Evolutionary conservation across 1,139 yeast species (phyloP).

Genomic region (Ogataea hybrid): DNA sequence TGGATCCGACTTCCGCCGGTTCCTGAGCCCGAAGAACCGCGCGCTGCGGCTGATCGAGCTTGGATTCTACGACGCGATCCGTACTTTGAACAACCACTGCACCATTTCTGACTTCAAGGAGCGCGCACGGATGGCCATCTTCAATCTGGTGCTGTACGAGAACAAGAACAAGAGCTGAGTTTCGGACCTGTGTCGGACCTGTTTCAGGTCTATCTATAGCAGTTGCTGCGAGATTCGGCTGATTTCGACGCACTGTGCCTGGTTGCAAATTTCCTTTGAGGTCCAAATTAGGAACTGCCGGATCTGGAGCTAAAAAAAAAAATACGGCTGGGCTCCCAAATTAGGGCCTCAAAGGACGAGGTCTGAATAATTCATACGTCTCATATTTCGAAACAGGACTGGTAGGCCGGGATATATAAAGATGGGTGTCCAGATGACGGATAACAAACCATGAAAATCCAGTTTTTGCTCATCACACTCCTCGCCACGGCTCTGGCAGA

Average conservation of each 20-base stretch:
- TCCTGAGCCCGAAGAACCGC: constrained; percentile 23
- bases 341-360: constrained; percentile 13
- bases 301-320: constrained; percentile 2
- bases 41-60: constrained; percentile 34
- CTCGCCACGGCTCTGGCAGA: constrained; percentile 9
- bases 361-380: constrained; percentile 2
- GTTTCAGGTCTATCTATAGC: constrained; percentile 6
- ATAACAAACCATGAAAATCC: constrained; percentile 4
- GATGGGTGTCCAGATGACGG: background rate
- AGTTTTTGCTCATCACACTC: constrained; percentile 3
- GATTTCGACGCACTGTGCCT: background rate
- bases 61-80: constrained; percentile 40
- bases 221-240: background rate
- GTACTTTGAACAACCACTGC: constrained; percentile 33
- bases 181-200: constrained; percentile 4
- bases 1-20: constrained; percentile 12
- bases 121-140: constrained; percentile 46
- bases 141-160: constrained; percentile 30
- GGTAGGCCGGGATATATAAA: constrained; percentile 1
- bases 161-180: constrained; percentile 9
- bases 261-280: constrained; percentile 4
- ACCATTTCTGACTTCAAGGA: constrained; percentile 44
- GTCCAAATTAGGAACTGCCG: constrained; percentile 10
- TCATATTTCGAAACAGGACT: constrained; percentile 8
- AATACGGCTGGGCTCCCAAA: constrained; percentile 8